A percentile compares a stretch with the other conserved stretches of the same genome.
These are phyloP conservation scores for Suillus placidus DNA, from an alignment of 768 basidiomycete species.

Conservation along the genomic window DNA sequence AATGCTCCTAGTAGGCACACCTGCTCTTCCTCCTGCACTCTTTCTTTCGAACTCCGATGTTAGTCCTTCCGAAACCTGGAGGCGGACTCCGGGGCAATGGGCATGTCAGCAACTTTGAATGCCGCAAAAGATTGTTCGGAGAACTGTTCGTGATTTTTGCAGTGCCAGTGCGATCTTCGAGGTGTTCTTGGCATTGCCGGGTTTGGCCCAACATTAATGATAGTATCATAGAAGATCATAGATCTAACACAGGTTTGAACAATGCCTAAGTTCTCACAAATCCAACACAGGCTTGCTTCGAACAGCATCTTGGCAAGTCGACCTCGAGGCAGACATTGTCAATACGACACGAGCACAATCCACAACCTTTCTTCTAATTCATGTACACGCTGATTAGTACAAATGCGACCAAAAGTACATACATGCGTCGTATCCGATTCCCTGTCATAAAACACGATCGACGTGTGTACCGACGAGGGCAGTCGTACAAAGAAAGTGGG, in stretches of 20 bases:
- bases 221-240: too few species aligned
- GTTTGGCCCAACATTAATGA: too few species aligned
- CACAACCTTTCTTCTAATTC: neutral
- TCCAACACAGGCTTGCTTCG: neutral
- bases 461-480: neutral
- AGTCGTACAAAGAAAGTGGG: neutral
- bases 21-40: too few species aligned
- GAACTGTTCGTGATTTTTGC: neutral
- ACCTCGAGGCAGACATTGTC: neutral
- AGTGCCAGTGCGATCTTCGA: too few species aligned
- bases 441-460: neutral
- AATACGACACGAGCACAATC: neutral
- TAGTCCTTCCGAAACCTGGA: too few species aligned
- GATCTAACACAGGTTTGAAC: too few species aligned
- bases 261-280: too few species aligned
- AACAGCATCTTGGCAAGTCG: neutral
- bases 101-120: neutral
- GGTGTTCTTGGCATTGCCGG: too few species aligned
- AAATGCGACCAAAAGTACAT: slow-evolving; percentile 5
- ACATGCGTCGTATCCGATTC: slow-evolving; percentile 2
- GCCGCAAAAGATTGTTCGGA: neutral
- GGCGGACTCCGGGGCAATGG: too few species aligned
- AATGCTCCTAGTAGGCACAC: too few species aligned
- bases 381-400: slow-evolving; percentile 1
- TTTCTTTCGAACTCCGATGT: too few species aligned